Conservation (phyloP, 768 basidiomycete genomes). For the Epithele typhae region DNA sequence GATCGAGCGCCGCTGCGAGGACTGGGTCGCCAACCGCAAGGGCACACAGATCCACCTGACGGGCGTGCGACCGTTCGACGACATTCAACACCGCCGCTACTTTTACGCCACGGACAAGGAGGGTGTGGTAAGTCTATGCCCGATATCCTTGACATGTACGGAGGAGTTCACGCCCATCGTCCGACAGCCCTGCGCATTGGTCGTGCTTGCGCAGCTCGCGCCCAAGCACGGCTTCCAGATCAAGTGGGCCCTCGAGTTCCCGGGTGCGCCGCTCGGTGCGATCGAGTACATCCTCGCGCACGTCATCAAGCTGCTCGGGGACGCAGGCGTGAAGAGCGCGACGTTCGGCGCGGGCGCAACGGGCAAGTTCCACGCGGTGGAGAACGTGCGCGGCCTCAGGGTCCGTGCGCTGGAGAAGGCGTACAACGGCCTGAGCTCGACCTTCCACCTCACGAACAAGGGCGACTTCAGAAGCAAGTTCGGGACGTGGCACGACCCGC, state of each 20-base stretch:
- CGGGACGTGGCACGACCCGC: conserved; percentile 28
- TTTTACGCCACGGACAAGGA: conserved; percentile 37
- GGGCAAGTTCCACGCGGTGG: conserved; percentile 25
- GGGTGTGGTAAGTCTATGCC: conserved; percentile 26
- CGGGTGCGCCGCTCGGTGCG: conserved; percentile 36
- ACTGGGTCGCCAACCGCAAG: conserved; percentile 50
- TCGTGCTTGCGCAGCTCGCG: conserved; percentile 38
- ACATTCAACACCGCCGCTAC: conserved; percentile 36
- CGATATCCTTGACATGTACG: not conserved
- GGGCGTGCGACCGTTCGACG: conserved; percentile 35
- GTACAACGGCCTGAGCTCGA: conserved; percentile 32
- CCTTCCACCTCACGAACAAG: conserved; percentile 33
- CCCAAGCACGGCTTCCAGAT: conserved; percentile 39
- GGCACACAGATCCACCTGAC: conserved; percentile 55
- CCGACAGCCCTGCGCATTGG: conserved; percentile 30
- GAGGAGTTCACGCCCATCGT: not conserved
- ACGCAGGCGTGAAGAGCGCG: conserved; percentile 31
- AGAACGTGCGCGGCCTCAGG: conserved; percentile 30
- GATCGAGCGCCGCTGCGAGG: conserved; percentile 48
- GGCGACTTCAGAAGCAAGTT: conserved; percentile 37
- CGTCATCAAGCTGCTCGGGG: conserved; percentile 34
- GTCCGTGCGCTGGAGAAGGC: conserved; percentile 35
- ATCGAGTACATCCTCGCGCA: conserved; percentile 35
- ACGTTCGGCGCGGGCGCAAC: conserved; percentile 39
- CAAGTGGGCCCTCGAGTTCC: conserved; percentile 44